Percentiles rank a stretch among this genome's conserved stretches.
These are phyloP conservation scores for Termitomyces heimii DNA, from an alignment of 768 basidiomycete genomes.

Conservation along the genomic window DNA sequence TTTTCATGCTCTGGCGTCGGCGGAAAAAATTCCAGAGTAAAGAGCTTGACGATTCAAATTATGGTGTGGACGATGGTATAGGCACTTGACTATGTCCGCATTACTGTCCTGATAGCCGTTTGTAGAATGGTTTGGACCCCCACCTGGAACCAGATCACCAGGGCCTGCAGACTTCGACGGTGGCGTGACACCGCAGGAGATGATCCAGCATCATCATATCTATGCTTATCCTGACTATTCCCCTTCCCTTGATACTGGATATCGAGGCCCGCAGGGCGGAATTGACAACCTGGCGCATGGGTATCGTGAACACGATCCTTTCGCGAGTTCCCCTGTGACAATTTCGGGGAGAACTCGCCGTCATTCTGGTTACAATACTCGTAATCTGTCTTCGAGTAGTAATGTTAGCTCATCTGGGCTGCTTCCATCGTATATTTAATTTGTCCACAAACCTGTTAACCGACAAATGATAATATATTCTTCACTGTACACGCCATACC, in stretches of 20 bases:
- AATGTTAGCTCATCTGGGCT: conserved; percentile 1
- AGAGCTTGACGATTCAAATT: background rate
- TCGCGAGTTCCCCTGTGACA: background rate
- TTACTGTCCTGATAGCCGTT: background rate
- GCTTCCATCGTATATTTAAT: background rate
- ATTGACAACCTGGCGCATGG: background rate
- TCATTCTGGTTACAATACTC: background rate
- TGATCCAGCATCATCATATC: background rate
- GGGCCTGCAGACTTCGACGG: conserved; percentile 1
- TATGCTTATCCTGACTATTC: background rate
- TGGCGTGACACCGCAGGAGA: background rate
- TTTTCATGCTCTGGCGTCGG: conserved; percentile 1
- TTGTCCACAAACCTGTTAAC: background rate
- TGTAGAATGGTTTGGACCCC: conserved; percentile 6
- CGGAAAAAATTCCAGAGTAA: background rate
- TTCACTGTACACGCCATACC: background rate
- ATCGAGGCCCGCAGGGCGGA: background rate
- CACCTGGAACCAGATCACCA: conserved; percentile 5
- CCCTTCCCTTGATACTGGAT: background rate
- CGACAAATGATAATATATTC: background rate
- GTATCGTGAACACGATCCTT: background rate
- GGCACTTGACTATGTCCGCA: background rate
- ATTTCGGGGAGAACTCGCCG: background rate
- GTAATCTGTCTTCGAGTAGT: background rate
- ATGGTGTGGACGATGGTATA: background rate